phyloP scores from a whole-genome alignment of 345 rosid genomes.

The Ceriops zippeliana region DNA sequence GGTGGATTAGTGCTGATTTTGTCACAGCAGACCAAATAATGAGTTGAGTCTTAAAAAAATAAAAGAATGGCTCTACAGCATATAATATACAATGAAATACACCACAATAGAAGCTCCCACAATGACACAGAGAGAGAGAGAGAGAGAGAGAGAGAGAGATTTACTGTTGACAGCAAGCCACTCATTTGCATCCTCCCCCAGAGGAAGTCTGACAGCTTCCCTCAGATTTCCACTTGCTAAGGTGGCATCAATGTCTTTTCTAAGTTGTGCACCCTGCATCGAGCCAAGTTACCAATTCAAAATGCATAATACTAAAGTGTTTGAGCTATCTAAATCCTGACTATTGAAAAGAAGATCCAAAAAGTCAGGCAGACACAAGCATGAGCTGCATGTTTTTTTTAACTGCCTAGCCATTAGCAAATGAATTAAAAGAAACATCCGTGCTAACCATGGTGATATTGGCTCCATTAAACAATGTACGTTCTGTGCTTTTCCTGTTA shows the following conservation, averaged over 20 bases:
- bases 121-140: background rate
- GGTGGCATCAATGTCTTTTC: conserved; percentile 61
- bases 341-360: conserved; percentile 4
- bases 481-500: background rate
- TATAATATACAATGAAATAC: background rate
- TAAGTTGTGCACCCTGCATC: conserved; percentile 66
- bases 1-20: background rate
- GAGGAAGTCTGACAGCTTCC: conserved; percentile 66
- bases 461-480: background rate
- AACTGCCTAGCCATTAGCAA: background rate
- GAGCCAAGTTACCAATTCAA: conserved; percentile 5
- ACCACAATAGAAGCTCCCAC: background rate
- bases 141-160: background rate
- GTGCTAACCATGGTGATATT: background rate
- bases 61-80: background rate
- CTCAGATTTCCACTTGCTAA: conserved; percentile 70
- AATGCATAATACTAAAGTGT: background rate
- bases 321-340: background rate
- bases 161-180: conserved; percentile 78
- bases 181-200: conserved; percentile 68
- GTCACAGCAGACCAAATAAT: background rate
- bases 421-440: background rate
- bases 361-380: background rate
- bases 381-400: conserved; percentile 6
- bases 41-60: background rate